These are phyloP conservation scores for Ophiocordyceps robertsii DNA, from an alignment of 2,329 filamentous ascomycete species.

Conservation along the genomic window DNA sequence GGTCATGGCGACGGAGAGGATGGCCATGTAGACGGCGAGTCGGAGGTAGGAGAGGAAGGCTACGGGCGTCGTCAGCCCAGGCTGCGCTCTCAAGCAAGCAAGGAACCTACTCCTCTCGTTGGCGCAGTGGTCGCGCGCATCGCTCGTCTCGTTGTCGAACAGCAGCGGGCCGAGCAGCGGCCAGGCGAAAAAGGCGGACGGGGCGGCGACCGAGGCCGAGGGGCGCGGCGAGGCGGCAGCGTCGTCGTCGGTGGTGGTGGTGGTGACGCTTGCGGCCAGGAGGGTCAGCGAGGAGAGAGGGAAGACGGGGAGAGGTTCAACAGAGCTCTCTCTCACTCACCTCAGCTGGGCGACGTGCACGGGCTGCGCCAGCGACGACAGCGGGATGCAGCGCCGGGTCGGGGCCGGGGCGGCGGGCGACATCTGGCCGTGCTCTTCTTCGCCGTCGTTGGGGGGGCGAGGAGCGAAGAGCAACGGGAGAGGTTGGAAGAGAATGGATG, in stretches of 20 bases:
- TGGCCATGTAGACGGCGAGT: constrained; percentile 77
- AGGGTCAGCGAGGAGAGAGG: too few relatives aligned
- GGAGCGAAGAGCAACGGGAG: too few relatives aligned
- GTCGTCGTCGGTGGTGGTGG: neutral
- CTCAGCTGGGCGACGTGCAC: constrained; percentile 29
- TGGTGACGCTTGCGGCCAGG: too few relatives aligned
- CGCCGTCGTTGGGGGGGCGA: too few relatives aligned
- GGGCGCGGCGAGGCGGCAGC: constrained; percentile 5
- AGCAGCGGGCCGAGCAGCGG: constrained; percentile 55
- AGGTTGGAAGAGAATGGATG: too few relatives aligned
- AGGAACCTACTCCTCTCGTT: constrained; percentile 67
- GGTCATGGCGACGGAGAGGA: constrained; percentile 82
- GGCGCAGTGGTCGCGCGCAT: constrained; percentile 66
- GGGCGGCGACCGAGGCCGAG: constrained; percentile 6
- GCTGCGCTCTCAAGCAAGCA: too few relatives aligned
- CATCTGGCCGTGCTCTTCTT: too few relatives aligned
- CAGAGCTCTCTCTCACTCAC: constrained; percentile 9
- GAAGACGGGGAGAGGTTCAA: neutral
- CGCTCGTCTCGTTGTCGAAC: constrained; percentile 61
- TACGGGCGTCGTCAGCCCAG: constrained; percentile 11
- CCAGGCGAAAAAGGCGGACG: constrained; percentile 39
- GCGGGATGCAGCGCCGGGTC: constrained; percentile 24
- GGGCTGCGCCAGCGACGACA: constrained; percentile 24
- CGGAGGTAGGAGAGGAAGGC: constrained; percentile 84
- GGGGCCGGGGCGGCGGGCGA: constrained; percentile 17